Base-by-base conservation (phyloP, 495 filamentous ascomycete genomes). In the Opeltia flavorubescens region DNA sequence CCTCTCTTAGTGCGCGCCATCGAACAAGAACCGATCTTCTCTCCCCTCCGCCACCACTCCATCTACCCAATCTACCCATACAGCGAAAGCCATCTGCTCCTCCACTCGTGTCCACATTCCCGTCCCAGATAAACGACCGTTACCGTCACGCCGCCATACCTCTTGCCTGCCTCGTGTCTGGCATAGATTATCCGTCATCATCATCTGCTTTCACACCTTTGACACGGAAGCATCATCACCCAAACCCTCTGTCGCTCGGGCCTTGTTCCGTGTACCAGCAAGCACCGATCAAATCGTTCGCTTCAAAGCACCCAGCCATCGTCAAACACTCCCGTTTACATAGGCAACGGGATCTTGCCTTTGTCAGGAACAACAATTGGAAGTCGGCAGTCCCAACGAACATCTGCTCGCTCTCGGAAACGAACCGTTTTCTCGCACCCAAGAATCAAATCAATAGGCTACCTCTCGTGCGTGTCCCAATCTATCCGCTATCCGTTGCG, bases 1-100 rank as follows among this genome's bases (percentile, higher is more conserved):
- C 38, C 7, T 25, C 20, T 41, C 18, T 5, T 41, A 41, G 38
- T n/a, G 17, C 13, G 38, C 38, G 21, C 38, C 38, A 41, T 41
- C 38, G 18, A 41, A 23, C 38, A 41, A 41, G 38, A 41, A 17
- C 38, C 38, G 38, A 41, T 41, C 38, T 41, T 31, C 29, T 31
- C 13, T 13, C 29, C 38, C 38, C 38, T 41, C 38, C 38, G 38
- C 38, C 38, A 25, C 38, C 38, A 41, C 25, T 25, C 21, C 38
- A 25, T 21, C 2, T 21, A 41, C 38, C 1, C 21, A 20, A 41
- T 23, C 38, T 21, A 25, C 21, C 38, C 38, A 41, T 25, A n/a
- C n/a, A n/a, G n/a, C n/a, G n/a, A n/a, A n/a, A n/a, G n/a, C n/a
- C n/a, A n/a, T n/a, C n/a, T n/a, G n/a, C n/a, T n/a, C 21, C 9